A percentile compares a stretch with the other conserved stretches of the same genome.
Evolutionary conservation across 2,329 filamentous ascomycete genomes (phyloP).

Genomic region (Fulvia fulva): DNA sequence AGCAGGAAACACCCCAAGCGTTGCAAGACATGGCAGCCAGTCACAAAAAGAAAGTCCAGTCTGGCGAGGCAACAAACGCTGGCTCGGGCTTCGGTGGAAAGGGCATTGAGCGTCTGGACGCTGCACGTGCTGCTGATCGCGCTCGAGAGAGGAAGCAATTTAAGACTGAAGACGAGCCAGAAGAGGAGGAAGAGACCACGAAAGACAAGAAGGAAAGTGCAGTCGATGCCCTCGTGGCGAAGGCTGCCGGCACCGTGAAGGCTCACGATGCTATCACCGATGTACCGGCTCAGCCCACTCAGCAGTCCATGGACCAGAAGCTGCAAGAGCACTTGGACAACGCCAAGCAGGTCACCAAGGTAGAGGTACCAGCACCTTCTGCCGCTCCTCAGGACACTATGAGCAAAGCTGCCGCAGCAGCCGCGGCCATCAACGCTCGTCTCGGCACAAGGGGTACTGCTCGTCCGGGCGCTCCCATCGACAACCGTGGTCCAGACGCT

Average conservation of each 20-base stretch:
- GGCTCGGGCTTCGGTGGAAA: constrained; percentile 91
- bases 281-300: constrained; percentile 7
- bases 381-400: constrained; percentile 25
- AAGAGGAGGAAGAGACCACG: constrained; percentile 63
- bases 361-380: constrained; percentile 52
- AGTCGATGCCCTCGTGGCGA: constrained; percentile 51
- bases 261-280: constrained; percentile 21
- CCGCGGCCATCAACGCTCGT: constrained; percentile 84
- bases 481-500: constrained; percentile 97
- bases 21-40: constrained; percentile 59
- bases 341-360: constrained; percentile 70
- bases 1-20: constrained; percentile 71
- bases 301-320: constrained; percentile 20
- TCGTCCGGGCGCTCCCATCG: constrained; percentile 86
- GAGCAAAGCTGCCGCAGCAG: constrained; percentile 70
- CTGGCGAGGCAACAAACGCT: constrained; percentile 79
- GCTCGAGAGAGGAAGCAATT: constrained; percentile 83
- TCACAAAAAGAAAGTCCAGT: constrained; percentile 86
- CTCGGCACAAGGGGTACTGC: constrained; percentile 66
- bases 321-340: constrained; percentile 53
- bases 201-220: constrained; percentile 44
- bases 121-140: constrained; percentile 82
- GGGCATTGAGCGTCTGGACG: constrained; percentile 85
- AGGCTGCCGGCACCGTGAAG: constrained; percentile 55
- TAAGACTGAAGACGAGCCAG: constrained; percentile 79